phyloP scores from a whole-genome alignment of 768 basidiomycete genomes.

The Auricularia heimuer region DNA sequence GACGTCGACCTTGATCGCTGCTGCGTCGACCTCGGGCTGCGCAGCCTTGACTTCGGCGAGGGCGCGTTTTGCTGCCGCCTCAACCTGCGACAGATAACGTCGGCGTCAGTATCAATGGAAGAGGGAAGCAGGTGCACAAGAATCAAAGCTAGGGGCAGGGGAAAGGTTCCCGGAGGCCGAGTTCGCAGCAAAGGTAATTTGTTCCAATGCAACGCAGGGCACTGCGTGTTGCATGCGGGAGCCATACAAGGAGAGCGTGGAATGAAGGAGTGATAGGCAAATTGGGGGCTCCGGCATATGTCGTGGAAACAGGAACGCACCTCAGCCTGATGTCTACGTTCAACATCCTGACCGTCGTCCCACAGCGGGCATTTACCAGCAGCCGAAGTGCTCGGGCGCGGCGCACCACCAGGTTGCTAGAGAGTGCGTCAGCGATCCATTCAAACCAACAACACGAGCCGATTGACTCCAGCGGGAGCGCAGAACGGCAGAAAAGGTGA shows the following conservation, averaged over 20 bases:
- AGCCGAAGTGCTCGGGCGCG: conserved; percentile 17
- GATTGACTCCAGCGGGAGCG: too few species aligned
- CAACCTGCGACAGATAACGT: conserved; percentile 36
- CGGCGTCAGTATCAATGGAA: too few species aligned
- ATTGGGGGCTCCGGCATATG: too few species aligned
- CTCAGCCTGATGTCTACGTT: conserved; percentile 56
- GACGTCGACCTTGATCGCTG: conserved; percentile 54
- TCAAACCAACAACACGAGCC: too few species aligned
- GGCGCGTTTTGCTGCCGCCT: conserved; percentile 55
- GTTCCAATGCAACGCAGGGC: too few species aligned
- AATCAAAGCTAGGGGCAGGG: neutral
- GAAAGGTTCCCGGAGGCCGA: neutral
- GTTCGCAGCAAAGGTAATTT: too few species aligned
- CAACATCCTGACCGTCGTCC: conserved; percentile 41
- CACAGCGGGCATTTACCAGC: conserved; percentile 50
- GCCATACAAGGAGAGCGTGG: too few species aligned
- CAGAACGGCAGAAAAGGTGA: too few species aligned
- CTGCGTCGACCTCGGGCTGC: conserved; percentile 54
- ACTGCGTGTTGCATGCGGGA: too few species aligned
- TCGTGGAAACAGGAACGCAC: conserved; percentile 23
- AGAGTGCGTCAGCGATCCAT: too few species aligned
- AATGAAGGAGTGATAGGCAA: too few species aligned
- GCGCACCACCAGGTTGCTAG: neutral
- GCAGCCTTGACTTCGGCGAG: conserved; percentile 48
- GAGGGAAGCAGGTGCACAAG: neutral